Evolutionary conservation across 495 filamentous ascomycete species (phyloP), one percentile per base, ranked within the genome.

Genomic region (Trichoderma reesei): DNA sequence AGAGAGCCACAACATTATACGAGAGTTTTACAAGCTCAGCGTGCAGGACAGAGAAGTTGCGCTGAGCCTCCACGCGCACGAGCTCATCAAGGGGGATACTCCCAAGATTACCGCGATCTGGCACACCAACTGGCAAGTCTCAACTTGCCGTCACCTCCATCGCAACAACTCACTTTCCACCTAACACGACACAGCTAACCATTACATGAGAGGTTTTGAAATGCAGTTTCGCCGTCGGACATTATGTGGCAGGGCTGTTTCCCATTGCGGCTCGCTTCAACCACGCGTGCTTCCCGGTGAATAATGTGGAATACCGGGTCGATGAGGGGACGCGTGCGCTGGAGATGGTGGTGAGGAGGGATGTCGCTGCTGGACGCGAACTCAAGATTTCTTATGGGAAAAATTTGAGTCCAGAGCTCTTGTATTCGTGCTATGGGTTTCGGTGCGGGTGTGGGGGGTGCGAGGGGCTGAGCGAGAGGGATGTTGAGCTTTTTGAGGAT

Each of bases 351-450:
- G 61, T 72, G 39, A 38, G 36, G 14, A 64, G 67, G 26, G 59
- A 65, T 18, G 66, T 73, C 10, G 56, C 61, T 2, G 69, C 67
- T 1, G 74, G 75, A 3, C 61, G 60, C 0, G 75, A 77, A 63
- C 68, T 77, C 2, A 65, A 67, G 10, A 69, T 77, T 13, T 67
- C 63, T 16, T 77, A 77, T 46, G 75, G 75, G n/a, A 51, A 62
- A 3, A 44, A 65, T 0, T 18, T 26, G 59, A 38, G 56, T 0
- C 69, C 72, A 0, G 1, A 13, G 14, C 38, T 64, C 7, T 67
- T 77, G 1, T 75, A 73, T 56, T 9, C 38, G 13, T 66, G 64
- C 36, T 76, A 69, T 56, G 75, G 75, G 0, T 77, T 77, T 59
- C 54, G 65, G 0, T 77, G 75, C 60, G 10, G 36, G 3, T 77